Conservation (phyloP, 257 asterid genomes). For the Apocynum venetum region DNA sequence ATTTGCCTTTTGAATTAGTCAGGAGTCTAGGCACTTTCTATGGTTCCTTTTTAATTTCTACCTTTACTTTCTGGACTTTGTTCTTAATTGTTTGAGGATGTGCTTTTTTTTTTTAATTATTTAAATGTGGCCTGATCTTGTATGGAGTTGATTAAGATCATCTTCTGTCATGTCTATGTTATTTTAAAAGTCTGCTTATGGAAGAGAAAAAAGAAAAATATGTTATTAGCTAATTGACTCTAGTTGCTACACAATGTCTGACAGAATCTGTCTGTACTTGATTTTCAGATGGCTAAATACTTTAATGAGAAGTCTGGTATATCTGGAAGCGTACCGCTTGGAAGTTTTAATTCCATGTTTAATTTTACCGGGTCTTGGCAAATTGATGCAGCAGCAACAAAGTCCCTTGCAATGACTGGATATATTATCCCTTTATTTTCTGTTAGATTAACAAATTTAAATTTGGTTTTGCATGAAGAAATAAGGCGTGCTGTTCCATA, state of each 20-base stretch:
- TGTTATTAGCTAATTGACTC: background rate
- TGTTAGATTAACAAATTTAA: slow-evolving; percentile 45
- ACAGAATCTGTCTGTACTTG: slow-evolving; percentile 21
- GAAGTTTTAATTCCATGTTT: slow-evolving; percentile 96
- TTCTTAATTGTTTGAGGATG: background rate
- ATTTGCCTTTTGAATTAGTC: background rate
- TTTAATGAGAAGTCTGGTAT: slow-evolving; percentile 71
- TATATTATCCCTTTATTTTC: slow-evolving; percentile 52
- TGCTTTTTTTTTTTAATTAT: background rate
- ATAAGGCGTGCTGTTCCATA: slow-evolving; percentile 85
- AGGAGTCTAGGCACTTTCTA: background rate
- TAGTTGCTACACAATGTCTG: background rate
- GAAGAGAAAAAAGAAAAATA: background rate
- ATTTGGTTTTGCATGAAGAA: slow-evolving; percentile 62
- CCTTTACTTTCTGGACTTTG: background rate
- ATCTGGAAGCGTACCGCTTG: slow-evolving; percentile 76
- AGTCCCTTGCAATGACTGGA: slow-evolving; percentile 93
- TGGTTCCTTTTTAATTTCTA: background rate
- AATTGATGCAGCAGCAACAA: slow-evolving; percentile 84
- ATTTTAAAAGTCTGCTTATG: background rate
- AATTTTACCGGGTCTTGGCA: slow-evolving; percentile 96
- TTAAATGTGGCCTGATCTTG: background rate
- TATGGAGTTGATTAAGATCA: background rate
- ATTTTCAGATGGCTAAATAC: slow-evolving; percentile 78
- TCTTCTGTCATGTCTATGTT: background rate